phyloP scores from a whole-genome alignment of 139 green algal species.

The Chlamydomonas urium region DNA sequence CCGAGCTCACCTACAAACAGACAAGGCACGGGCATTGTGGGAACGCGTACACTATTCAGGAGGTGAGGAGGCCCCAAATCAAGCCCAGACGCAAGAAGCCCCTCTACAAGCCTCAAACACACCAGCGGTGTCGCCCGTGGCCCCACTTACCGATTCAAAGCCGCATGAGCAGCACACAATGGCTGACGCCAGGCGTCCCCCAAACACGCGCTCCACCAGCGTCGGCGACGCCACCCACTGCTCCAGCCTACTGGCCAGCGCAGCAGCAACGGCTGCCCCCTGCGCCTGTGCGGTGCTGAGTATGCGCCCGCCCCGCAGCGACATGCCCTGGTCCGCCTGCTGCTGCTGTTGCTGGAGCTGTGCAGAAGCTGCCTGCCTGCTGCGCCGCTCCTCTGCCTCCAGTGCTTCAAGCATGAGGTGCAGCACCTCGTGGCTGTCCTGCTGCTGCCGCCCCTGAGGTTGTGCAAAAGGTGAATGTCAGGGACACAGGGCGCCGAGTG shows the following conservation, averaged over 20 bases:
- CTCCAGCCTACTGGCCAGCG: neutral
- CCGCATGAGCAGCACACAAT: neutral
- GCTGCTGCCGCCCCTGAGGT: constrained; percentile 50
- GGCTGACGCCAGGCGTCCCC: neutral
- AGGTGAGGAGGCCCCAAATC: too few species aligned
- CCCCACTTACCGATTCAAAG: neutral
- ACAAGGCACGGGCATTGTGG: too few species aligned
- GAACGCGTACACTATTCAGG: too few species aligned
- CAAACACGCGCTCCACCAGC: neutral
- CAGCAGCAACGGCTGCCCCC: neutral
- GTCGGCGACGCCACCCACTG: neutral
- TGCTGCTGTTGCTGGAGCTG: too few species aligned
- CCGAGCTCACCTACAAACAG: too few species aligned
- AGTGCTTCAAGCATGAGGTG: constrained; percentile 41
- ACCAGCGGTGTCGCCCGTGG: too few species aligned
- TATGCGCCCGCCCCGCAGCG: neutral
- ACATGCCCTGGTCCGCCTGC: neutral
- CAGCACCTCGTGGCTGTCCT: constrained; percentile 58
- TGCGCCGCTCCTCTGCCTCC: constrained; percentile 15
- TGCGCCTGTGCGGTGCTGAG: neutral
- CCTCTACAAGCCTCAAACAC: too few species aligned
- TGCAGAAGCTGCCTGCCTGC: neutral
- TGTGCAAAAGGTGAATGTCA: too few species aligned
- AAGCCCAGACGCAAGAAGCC: too few species aligned
- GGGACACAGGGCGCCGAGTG: too few species aligned